Base-by-base conservation (phyloP, 805 yeast species). In the Clavispora vitiphila region DNA sequence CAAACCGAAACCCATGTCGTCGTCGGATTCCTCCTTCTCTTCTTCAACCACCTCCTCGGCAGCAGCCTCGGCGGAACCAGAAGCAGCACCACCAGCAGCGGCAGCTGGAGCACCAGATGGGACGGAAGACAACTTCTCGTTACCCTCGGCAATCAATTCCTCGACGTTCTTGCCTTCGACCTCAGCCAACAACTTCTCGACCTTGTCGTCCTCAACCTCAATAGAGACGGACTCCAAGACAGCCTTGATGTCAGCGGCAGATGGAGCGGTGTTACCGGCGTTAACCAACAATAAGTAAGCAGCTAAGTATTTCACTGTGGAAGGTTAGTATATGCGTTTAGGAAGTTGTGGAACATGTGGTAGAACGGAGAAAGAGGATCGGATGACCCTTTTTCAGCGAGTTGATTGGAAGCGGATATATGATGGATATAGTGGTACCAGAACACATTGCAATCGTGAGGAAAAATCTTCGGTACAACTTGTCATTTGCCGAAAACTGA, bases 251-350 rank as follows among this genome's bases (percentile, higher is more conserved):
- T 65, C 71, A 40, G 71, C 60, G 45, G 69, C 67, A 48, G 71
- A 63, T 58, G 72, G 72, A 48, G 70, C 46, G 46, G 69, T 50
- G 67, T 67, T 66, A 55, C 72, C 72, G 62, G 70, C 71, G 67
- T 65, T 65, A 51, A 65, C 69, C 62, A 67, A 66, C 62, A 67
- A 65, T 58, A 67, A 65, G 69, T 67, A 67, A 57, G 72, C 72
- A 61, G 72, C 72, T 58, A 67, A 62, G 71, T 67, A 67, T 65
- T 66, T 67, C 72, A 67, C 68, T 65, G 38, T 16, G 26, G n/a
- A n/a, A 21, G 23, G 64, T 61, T 60, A 60, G 65, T 59, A 58
- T 38, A 19, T 18, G 22, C 20, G 34, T 16, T 30, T 8, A 5
- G 34, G 10, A 2, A 8, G 2, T 3, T 22, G 24, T 22, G n/a